Base-by-base conservation (phyloP, 2,329 filamentous ascomycete species). In the Colletotrichum sp. region DNA sequence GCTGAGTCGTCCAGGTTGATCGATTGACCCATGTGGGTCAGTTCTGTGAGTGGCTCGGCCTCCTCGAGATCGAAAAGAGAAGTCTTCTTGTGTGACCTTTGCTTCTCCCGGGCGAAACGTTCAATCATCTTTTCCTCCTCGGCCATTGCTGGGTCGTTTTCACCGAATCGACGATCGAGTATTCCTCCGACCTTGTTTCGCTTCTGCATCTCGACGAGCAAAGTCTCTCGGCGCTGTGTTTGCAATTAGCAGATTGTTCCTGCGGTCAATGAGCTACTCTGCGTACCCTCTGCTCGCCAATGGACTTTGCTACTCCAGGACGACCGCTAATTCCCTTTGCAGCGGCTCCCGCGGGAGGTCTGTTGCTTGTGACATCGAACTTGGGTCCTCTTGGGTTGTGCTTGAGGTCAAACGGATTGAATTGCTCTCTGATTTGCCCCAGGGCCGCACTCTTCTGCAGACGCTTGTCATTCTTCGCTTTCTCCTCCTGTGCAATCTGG, bases 391-490 rank as follows among this genome's bases (percentile, higher is more conserved):
- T 91, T 2, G 93, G 89, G 55, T 94, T 92, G 74, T 94, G 92
- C 85, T 98, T 98, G 83, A 98, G 92, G 83, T 99, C 97, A 85
- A 99, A 99, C 0, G 97, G 97, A 84, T 99, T 99, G 91, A 99
- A 99, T 79, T 96, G 94, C 82, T 99, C 96, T 82, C 97, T 94
- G 83, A 99, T 98, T 73, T 92, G 92, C 80, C 95, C 93, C 77
- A 99, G 89, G 18, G 96, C 95, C 72, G 92, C 93, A 81, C 94
- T 92, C 82, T 94, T 92, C 83, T 95, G 92, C 30, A 95, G 90
- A 76, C 95, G 93, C 85, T 95, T 95, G 81, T 96, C 93, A 79
- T 86, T 87, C 77, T 90, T 92, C 77, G 89, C 90, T 72, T 91
- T 92, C 68, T 90, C 91, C 84, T 92, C 92, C 84, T 93, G 92